Percentiles rank a stretch among this genome's conserved stretches.
phyloP scores from a whole-genome alignment of 2,329 filamentous ascomycete species.

The Hymenoscyphus salicellus region DNA sequence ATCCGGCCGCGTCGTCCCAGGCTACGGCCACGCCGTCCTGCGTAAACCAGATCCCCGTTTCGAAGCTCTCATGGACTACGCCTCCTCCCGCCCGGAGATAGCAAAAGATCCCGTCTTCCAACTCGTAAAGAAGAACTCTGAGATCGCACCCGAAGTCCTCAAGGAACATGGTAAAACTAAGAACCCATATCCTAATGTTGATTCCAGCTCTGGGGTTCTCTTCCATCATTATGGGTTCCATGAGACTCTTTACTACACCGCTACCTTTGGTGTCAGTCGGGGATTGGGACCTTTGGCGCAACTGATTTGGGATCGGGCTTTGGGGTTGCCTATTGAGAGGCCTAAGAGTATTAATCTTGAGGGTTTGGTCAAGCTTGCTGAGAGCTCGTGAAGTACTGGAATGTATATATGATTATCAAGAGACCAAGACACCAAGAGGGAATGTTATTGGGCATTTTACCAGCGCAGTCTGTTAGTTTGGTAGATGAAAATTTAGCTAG shows the following conservation, averaged over 20 bases:
- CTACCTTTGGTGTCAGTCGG: conserved; percentile 66
- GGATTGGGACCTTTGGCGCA: conserved; percentile 86
- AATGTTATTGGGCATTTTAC: background rate
- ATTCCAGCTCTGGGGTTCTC: conserved; percentile 86
- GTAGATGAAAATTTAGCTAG: background rate
- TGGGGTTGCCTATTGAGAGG: conserved; percentile 93
- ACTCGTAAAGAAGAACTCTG: conserved; percentile 88
- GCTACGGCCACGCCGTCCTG: conserved; percentile 92
- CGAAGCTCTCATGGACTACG: conserved; percentile 95
- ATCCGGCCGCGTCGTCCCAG: conserved; percentile 85
- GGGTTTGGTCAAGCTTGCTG: conserved; percentile 71
- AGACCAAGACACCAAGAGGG: background rate
- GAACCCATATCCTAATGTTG: conserved; percentile 97
- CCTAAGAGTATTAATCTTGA: conserved; percentile 96
- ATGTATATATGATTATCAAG: conserved; percentile 3
- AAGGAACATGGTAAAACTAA: conserved; percentile 97
- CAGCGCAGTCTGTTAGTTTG: background rate
- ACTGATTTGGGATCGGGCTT: conserved; percentile 90
- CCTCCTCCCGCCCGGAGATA: conserved; percentile 78
- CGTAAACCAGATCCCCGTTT: conserved; percentile 97
- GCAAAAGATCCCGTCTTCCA: conserved; percentile 85
- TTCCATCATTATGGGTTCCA: conserved; percentile 99
- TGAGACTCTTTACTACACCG: conserved; percentile 91
- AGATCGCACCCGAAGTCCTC: conserved; percentile 85
- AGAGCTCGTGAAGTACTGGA: conserved; percentile 30